Conservation (phyloP, 192 early-diverging fungal genomes). For the Coemansia erecta region DNA sequence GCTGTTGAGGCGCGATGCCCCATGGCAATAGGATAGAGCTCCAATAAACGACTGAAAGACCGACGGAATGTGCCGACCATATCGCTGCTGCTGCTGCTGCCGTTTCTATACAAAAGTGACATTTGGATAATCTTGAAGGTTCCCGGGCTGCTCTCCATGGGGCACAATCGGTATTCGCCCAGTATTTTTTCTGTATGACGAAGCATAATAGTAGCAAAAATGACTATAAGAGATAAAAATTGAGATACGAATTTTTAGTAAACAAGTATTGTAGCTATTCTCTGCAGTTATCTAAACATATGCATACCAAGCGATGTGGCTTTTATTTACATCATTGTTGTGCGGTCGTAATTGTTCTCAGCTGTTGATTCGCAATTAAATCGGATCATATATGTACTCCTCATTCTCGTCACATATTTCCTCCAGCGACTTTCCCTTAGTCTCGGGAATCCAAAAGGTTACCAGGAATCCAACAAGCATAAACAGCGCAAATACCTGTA, state of each 20-base stretch:
- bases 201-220: neutral
- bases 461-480: constrained; percentile 65
- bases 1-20: constrained; percentile 10
- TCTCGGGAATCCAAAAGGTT: constrained; percentile 47
- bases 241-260: neutral
- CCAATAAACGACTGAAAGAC: constrained; percentile 9
- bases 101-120: neutral
- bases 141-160: too few species aligned
- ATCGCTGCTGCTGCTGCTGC: neutral
- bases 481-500: constrained; percentile 68
- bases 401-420: constrained; percentile 40
- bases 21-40: constrained; percentile 17
- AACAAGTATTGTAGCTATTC: too few species aligned
- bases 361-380: neutral
- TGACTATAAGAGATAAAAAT: neutral
- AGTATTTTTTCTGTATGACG: too few species aligned
- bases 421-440: constrained; percentile 42
- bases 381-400: constrained; percentile 9
- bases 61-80: neutral
- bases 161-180: too few species aligned
- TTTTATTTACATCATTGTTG: too few species aligned
- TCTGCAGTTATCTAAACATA: neutral
- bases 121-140: too few species aligned
- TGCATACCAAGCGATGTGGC: neutral
- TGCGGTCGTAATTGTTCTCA: neutral